Evolutionary conservation across 164 flowering plant species (phyloP).

Genomic region (Stephania yunnanensis): DNA sequence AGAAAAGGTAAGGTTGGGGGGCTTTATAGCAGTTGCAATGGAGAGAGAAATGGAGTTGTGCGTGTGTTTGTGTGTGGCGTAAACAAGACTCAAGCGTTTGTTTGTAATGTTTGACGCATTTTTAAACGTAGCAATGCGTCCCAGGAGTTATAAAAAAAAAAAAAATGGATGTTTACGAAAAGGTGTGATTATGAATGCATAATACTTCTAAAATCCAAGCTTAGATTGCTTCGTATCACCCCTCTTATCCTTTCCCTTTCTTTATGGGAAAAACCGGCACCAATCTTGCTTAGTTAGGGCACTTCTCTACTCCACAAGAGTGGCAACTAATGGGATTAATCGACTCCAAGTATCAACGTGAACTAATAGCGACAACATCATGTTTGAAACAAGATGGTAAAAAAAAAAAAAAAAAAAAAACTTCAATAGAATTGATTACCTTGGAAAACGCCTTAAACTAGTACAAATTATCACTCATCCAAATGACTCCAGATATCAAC

Average conservation of each 20-base stretch:
- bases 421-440: too few species aligned
- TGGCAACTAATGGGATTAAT: too few species aligned
- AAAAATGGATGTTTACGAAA: slow-evolving; percentile 16
- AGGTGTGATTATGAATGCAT: slow-evolving; percentile 13
- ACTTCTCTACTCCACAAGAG: too few species aligned
- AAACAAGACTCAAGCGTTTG: slow-evolving; percentile 44
- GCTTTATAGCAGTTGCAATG: neutral
- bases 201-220: slow-evolving; percentile 11
- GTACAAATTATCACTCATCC: too few species aligned
- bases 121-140: slow-evolving; percentile 9
- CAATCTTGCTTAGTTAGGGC: too few species aligned
- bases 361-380: too few species aligned
- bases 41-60: slow-evolving; percentile 6
- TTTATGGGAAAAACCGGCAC: slow-evolving; percentile 21
- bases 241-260: neutral
- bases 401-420: too few species aligned
- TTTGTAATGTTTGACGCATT: slow-evolving; percentile 18
- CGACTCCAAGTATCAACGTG: too few species aligned
- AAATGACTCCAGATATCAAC: too few species aligned
- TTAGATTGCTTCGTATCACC: slow-evolving; percentile 15
- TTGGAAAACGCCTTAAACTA: too few species aligned
- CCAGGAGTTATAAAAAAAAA: neutral
- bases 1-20: slow-evolving; percentile 6
- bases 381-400: too few species aligned
- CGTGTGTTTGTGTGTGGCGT: slow-evolving; percentile 39